Base-by-base conservation (phyloP, 495 filamentous ascomycete genomes). In the Massariosphaeria phaeospora region DNA sequence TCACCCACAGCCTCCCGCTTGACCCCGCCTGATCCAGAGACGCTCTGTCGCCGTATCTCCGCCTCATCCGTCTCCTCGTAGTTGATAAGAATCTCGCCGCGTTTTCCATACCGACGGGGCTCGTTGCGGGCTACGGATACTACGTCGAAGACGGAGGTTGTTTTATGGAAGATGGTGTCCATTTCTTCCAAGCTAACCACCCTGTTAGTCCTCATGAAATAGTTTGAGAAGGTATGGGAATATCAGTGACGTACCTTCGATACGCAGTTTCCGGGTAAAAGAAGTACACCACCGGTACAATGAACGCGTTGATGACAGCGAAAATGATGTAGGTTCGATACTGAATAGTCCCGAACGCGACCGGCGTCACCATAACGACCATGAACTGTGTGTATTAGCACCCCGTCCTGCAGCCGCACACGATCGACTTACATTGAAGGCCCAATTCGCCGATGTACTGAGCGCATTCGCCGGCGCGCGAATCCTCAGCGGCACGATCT, bases 81-180 rank as follows among this genome's bases (percentile, higher is more conserved):
- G n/a, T 13, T 21, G n/a, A 47, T 47, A 1, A 47, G 43, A 26
- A 47, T 10, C 11, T 47, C 43, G 41, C 86, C 85, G 36, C 84
- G 77, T 71, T 80, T 80, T 49, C 83, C 84, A 66, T 86, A 89
- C 54, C 85, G 78, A 23, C 75, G 75, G 7, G 85, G 85, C 66
- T 84, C 78, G 1, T 76, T 69, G 10, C 68, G 57, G 7, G 85
- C 84, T 21, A 80, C 69, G 35, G 70, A 61, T 2, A 89, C 84
- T 21, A 87, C 77, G 10, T 73, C 69, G 58, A 86, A 81, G 48
- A 48, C 12, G 20, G 50, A 51, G 3, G 48, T 62, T 25, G 63
- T 62, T 34, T 66, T 66, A 45, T 69, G 64, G 55, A 83, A 82
- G 29, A 82, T 70, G 3, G 72, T 69, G 20, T 81, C 75, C 58